Percentiles rank a stretch among this genome's conserved stretches.
Evolutionary conservation across 2,329 filamentous ascomycete species (phyloP).

Genomic region (Venturia asperata): DNA sequence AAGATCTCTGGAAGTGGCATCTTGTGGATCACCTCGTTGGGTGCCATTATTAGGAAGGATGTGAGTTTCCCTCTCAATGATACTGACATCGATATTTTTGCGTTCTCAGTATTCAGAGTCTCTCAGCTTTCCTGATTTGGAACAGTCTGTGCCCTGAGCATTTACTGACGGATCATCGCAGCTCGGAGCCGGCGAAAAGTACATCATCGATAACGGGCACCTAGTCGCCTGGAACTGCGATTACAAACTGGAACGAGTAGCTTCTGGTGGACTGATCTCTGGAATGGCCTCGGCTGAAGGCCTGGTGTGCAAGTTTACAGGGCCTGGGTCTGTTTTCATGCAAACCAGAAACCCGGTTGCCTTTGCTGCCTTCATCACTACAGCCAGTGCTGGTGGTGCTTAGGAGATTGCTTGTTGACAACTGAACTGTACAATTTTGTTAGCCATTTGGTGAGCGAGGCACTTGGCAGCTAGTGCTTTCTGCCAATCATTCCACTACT

Average conservation of each 20-base stretch:
- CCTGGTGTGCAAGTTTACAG: constrained; percentile 84
- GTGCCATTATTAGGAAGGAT: constrained; percentile 90
- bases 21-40: constrained; percentile 86
- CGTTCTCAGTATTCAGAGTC: not conserved
- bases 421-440: not conserved
- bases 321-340: constrained; percentile 83
- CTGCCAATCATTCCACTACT: no score
- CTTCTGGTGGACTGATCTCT: constrained; percentile 90
- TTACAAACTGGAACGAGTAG: constrained; percentile 82
- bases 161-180: no score
- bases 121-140: not conserved
- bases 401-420: not conserved
- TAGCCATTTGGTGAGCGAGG: not conserved
- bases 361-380: constrained; percentile 38
- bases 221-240: constrained; percentile 96
- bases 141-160: not conserved
- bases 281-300: constrained; percentile 75
- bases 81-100: not conserved
- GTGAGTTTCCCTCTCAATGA: constrained; percentile 45
- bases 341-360: constrained; percentile 79
- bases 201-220: constrained; percentile 89
- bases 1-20: constrained; percentile 75
- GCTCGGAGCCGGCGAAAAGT: constrained; percentile 64
- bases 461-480: no score
- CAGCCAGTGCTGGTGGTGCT: constrained; percentile 2